Percentiles rank a stretch among this genome's conserved stretches.
Evolutionary conservation across 169 alveolate species (phyloP).

Genomic region (Cryptosporidium meleagridis): DNA sequence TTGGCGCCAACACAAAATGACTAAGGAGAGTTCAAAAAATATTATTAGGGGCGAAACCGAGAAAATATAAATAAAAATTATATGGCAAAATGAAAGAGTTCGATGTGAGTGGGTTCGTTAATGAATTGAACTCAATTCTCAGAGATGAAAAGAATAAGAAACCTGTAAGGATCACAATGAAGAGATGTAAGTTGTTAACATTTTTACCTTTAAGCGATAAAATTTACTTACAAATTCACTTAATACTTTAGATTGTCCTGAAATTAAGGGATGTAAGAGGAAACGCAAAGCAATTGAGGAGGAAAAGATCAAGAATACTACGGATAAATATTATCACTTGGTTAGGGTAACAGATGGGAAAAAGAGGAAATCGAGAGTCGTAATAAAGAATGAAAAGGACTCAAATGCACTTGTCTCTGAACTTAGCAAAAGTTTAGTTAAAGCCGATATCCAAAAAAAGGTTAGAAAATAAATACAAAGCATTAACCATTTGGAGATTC

Average conservation of each 20-base stretch:
- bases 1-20: not conserved
- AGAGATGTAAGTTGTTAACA: slow-evolving; percentile 47
- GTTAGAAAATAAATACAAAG: not conserved
- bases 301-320: not conserved
- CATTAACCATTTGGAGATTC: not conserved
- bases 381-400: slow-evolving; percentile 32
- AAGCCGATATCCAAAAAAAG: slow-evolving; percentile 15
- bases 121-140: slow-evolving; percentile 40
- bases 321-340: slow-evolving; percentile 4
- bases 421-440: slow-evolving; percentile 14
- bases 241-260: slow-evolving; percentile 35
- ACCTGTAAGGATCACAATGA: slow-evolving; percentile 44
- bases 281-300: slow-evolving; percentile 14
- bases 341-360: slow-evolving; percentile 43
- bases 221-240: not conserved
- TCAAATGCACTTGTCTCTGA: not conserved
- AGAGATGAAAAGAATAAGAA: not conserved
- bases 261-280: slow-evolving; percentile 40
- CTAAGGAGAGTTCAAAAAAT: not conserved
- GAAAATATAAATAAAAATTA: not conserved
- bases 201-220: not conserved
- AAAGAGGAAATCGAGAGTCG: slow-evolving; percentile 37
- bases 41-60: not conserved
- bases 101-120: slow-evolving; percentile 27
- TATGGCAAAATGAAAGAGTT: slow-evolving; percentile 29